A percentile compares a stretch with the other conserved stretches of the same genome.
Evolutionary conservation across 495 filamentous ascomycete genomes (phyloP).

Genomic region (Aspergillus heteromorphus): DNA sequence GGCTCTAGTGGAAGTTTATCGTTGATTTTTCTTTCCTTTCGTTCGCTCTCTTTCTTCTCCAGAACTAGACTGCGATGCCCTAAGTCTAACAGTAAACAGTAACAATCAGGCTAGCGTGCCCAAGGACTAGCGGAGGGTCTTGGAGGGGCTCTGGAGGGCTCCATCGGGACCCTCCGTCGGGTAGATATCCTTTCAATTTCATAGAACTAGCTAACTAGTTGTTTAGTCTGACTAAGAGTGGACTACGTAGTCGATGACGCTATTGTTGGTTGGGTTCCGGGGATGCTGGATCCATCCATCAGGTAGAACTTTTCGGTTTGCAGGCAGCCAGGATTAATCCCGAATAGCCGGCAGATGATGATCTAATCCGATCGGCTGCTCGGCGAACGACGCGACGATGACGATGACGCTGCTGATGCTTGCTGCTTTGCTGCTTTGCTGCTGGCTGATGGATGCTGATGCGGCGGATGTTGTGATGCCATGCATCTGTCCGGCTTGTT

Average conservation of each 20-base stretch:
- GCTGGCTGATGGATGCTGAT: neutral
- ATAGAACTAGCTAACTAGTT: neutral
- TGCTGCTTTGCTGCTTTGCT: no score
- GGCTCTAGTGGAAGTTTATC: neutral
- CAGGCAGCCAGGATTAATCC: no score
- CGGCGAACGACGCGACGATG: neutral
- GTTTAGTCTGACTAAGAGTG: no score
- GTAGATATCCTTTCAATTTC: neutral
- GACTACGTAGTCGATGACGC: neutral
- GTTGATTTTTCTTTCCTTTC: neutral
- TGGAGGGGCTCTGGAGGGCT: neutral
- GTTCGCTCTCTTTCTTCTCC: no score
- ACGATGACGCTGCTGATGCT: neutral
- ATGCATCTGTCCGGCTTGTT: slow-evolving; percentile 1
- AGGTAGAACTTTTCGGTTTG: no score
- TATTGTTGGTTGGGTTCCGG: no score
- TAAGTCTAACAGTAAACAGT: no score
- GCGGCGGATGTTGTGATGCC: slow-evolving; percentile 6
- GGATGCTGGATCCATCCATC: no score
- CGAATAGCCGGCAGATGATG: neutral
- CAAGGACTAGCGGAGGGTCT: neutral
- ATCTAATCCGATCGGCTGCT: neutral
- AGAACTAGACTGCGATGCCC: no score
- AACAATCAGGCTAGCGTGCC: neutral
- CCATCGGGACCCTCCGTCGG: neutral